Evolutionary conservation across 768 basidiomycete genomes (phyloP).

Genomic region (Hericium coralloides): DNA sequence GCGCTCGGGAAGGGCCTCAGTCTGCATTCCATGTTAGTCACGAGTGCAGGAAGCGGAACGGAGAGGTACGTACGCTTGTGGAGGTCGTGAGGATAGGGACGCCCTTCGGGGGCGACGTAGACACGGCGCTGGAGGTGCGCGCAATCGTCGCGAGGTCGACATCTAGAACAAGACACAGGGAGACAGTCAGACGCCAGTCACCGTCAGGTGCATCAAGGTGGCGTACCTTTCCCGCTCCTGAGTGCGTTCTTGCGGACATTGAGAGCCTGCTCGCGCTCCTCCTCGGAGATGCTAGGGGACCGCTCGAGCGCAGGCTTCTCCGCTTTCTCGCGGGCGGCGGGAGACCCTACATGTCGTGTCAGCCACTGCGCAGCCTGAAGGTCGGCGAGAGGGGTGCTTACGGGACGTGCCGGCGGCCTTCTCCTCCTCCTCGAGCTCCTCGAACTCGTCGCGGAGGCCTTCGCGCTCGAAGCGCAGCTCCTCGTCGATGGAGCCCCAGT

Average conservation of each 20-base stretch:
- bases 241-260: constrained; percentile 68
- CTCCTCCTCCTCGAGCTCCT: constrained; percentile 30
- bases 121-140: constrained; percentile 68
- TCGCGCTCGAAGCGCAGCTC: constrained; percentile 46
- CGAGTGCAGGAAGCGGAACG: background rate
- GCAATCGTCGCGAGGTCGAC: constrained; percentile 75
- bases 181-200: background rate
- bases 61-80: constrained; percentile 3
- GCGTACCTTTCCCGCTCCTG: constrained; percentile 42
- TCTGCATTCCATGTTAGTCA: background rate
- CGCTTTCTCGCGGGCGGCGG: background rate
- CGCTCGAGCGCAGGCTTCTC: constrained; percentile 12
- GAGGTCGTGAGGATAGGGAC: background rate
- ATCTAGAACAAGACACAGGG: constrained; percentile 6
- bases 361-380: constrained; percentile 8
- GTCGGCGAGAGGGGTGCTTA: background rate
- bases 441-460: constrained; percentile 50
- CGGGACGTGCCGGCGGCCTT: constrained; percentile 4
- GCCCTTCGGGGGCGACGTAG: constrained; percentile 36
- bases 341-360: background rate
- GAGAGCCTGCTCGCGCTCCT: constrained; percentile 55
- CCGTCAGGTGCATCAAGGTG: background rate
- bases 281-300: constrained; percentile 41
- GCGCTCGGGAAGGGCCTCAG: background rate
- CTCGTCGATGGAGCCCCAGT: constrained; percentile 71